phyloP scores from a whole-genome alignment of 2,329 filamentous ascomycete species.

The Phoma sp. region DNA sequence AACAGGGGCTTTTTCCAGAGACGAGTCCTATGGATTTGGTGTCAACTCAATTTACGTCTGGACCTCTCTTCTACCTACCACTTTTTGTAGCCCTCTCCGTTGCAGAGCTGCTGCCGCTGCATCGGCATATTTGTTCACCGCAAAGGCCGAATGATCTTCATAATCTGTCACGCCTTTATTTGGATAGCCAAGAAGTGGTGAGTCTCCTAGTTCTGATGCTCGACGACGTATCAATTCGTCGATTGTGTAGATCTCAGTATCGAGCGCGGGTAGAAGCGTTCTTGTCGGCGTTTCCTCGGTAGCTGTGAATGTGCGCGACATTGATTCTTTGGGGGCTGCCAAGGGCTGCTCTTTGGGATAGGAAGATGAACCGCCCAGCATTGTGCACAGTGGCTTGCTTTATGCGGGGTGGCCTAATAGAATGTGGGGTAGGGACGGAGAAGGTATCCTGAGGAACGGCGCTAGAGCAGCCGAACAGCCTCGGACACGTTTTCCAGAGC shows the following conservation, averaged over 20 bases:
- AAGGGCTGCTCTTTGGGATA: neutral
- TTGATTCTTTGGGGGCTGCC: constrained; percentile 8
- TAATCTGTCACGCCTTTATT: constrained; percentile 30
- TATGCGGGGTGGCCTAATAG: constrained; percentile 15
- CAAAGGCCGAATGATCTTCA: constrained; percentile 33
- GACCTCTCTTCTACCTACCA: constrained; percentile 18
- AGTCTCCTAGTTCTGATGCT: constrained; percentile 23
- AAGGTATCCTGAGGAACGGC: constrained; percentile 10
- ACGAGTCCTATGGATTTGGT: constrained; percentile 18
- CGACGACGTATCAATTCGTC: constrained; percentile 34
- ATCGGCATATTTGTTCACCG: constrained; percentile 34
- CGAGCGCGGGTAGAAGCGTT: constrained; percentile 9
- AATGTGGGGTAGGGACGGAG: constrained; percentile 8
- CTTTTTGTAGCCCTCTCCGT: constrained; percentile 26
- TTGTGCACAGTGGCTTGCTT: constrained; percentile 13
- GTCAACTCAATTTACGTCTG: constrained; percentile 6
- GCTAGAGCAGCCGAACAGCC: constrained; percentile 3
- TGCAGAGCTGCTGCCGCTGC: constrained; percentile 29
- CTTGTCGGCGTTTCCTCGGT: constrained; percentile 10
- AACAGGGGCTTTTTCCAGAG: constrained; percentile 25
- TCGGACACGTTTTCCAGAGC: constrained; percentile 16
- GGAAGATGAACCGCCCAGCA: constrained; percentile 8
- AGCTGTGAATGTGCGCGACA: constrained; percentile 19
- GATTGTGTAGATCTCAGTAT: constrained; percentile 26
- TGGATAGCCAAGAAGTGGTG: constrained; percentile 32